Conservation (phyloP, 179 eudicot species). For the Beta lomatogona region DNA sequence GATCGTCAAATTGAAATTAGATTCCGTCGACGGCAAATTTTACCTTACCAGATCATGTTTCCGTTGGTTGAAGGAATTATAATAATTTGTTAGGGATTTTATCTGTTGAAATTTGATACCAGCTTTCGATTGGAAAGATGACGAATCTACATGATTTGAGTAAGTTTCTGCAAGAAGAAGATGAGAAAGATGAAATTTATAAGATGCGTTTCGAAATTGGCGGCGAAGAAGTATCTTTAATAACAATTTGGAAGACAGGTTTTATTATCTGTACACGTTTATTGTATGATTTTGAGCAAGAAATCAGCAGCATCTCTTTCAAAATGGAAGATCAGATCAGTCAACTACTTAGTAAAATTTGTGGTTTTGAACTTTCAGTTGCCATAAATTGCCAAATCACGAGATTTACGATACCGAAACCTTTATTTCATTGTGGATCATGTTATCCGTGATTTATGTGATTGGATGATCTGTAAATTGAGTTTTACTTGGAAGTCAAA, state of each 20-base stretch:
- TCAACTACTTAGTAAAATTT: background rate
- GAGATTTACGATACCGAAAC: background rate
- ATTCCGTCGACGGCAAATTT: slow-evolving; percentile 20
- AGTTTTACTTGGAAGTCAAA: background rate
- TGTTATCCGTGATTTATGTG: slow-evolving; percentile 4
- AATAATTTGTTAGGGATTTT: background rate
- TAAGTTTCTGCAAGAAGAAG: background rate
- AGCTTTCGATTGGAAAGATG: background rate
- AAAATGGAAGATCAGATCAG: slow-evolving; percentile 21
- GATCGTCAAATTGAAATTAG: slow-evolving; percentile 1
- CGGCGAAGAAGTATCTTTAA: slow-evolving; percentile 6
- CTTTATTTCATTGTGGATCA: background rate
- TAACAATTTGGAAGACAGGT: background rate
- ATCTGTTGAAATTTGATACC: background rate
- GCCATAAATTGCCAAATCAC: background rate
- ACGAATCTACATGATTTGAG: slow-evolving; percentile 12
- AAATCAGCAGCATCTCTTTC: background rate
- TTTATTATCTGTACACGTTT: background rate
- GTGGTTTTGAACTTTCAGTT: slow-evolving; percentile 17
- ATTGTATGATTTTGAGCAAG: slow-evolving; percentile 11
- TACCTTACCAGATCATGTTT: slow-evolving; percentile 6
- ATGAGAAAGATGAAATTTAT: background rate
- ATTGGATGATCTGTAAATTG: background rate
- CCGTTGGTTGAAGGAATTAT: slow-evolving; percentile 1
- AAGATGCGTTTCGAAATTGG: background rate